Conservation (phyloP, 2,329 filamentous ascomycete species). For the Ustulina deusta region DNA sequence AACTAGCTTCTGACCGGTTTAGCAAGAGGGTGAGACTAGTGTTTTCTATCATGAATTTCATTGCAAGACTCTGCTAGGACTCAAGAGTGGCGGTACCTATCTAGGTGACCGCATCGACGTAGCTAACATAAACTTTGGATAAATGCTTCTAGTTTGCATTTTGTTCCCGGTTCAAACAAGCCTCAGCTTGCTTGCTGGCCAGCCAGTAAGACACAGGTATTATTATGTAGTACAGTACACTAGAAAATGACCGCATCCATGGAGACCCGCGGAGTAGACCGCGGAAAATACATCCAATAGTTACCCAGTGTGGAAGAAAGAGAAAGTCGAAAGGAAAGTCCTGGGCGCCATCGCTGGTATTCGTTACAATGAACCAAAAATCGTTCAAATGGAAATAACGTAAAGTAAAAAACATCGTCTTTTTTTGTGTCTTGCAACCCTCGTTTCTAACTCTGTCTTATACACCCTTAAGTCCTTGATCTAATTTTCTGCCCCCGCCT, state of each 20-base stretch:
- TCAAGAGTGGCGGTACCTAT: not conserved
- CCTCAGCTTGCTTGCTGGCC: too few species aligned
- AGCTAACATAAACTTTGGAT: too few species aligned
- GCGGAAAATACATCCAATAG: not conserved
- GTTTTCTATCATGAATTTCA: not conserved
- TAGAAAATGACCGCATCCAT: not conserved
- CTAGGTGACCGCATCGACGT: too few species aligned
- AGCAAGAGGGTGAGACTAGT: not conserved
- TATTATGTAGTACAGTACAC: not conserved
- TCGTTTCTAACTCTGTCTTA: not conserved
- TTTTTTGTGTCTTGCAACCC: constrained; percentile 22
- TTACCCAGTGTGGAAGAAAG: not conserved
- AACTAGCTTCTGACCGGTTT: not conserved
- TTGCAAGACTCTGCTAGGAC: not conserved
- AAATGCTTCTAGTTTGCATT: too few species aligned
- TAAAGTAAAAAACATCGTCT: not conserved
- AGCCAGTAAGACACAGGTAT: not conserved
- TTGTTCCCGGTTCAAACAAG: too few species aligned
- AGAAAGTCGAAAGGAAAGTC: not conserved
- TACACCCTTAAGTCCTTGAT: not conserved
- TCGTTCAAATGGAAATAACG: not conserved
- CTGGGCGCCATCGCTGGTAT: not conserved
- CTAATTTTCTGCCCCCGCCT: not conserved
- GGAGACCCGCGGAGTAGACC: not conserved
- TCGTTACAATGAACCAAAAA: not conserved